Conservation (phyloP, 2,329 filamentous ascomycete genomes). For the Purpureocillium takamizusanense region DNA sequence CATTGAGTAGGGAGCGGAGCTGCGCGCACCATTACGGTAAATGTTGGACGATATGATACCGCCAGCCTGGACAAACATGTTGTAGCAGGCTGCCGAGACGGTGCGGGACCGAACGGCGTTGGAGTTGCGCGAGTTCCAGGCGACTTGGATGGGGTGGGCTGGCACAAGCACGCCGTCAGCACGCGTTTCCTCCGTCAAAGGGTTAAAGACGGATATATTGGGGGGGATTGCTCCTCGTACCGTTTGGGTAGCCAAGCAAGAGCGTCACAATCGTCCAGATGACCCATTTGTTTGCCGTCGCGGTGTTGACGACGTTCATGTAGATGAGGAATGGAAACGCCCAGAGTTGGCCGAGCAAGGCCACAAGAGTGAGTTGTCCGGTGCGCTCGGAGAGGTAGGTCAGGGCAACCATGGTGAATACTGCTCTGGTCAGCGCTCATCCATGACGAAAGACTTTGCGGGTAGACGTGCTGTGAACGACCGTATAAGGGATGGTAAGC, state of each 20-base stretch:
- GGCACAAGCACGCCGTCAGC: too few species aligned
- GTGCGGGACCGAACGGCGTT: conserved; percentile 54
- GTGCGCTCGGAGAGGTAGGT: conserved; percentile 5
- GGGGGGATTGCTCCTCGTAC: too few species aligned
- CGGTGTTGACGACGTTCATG: conserved; percentile 24
- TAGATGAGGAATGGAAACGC: conserved; percentile 41
- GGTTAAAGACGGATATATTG: too few species aligned
- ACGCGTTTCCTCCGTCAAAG: too few species aligned
- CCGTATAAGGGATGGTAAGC: conserved; percentile 31
- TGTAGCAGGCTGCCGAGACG: conserved; percentile 52
- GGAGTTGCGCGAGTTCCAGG: conserved; percentile 52
- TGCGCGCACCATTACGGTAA: conserved; percentile 23
- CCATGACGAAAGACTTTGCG: too few species aligned
- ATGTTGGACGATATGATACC: conserved; percentile 33
- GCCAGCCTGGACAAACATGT: conserved; percentile 40
- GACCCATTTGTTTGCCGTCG: conserved; percentile 19
- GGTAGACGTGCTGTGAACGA: not conserved
- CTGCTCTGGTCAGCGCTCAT: not conserved
- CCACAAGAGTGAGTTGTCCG: conserved; percentile 19
- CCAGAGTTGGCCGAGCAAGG: conserved; percentile 38
- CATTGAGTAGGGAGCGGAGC: too few species aligned
- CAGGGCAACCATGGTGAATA: conserved; percentile 7
- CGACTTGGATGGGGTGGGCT: conserved; percentile 36
- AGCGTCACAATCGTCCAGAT: conserved; percentile 23
- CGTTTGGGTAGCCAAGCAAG: conserved; percentile 30